phyloP scores from a whole-genome alignment of 108 stramenopile species.

The Fragilaria radians region DNA sequence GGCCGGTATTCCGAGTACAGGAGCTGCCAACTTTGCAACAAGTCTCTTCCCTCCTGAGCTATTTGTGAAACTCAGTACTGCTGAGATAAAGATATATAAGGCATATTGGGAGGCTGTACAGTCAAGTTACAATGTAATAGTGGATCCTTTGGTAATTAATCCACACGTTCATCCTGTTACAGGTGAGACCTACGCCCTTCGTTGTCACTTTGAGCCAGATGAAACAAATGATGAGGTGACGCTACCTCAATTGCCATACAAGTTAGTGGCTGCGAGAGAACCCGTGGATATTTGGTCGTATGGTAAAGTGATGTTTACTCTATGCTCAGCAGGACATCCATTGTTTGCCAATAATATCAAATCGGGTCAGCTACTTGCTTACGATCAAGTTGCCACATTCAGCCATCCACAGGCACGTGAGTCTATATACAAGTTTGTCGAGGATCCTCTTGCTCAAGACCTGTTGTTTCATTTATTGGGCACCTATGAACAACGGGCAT shows the following conservation, averaged over 20 bases:
- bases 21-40: conserved; percentile 29
- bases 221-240: conserved; percentile 8
- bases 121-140: conserved; percentile 24
- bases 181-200: conserved; percentile 40
- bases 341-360: conserved; percentile 38
- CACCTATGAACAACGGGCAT: conserved; percentile 30
- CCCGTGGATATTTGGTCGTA: conserved; percentile 63
- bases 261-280: conserved; percentile 35
- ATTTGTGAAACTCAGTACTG: conserved; percentile 32
- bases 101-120: conserved; percentile 37
- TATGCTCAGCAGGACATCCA: conserved; percentile 53
- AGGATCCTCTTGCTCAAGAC: conserved; percentile 66
- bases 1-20: conserved; percentile 35
- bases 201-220: conserved; percentile 39
- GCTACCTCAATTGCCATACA: conserved; percentile 50
- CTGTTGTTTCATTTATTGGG: conserved; percentile 44
- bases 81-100: conserved; percentile 27
- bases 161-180: conserved; percentile 37
- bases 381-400: conserved; percentile 27
- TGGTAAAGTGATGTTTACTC: conserved; percentile 50
- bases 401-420: conserved; percentile 21
- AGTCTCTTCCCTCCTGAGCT: conserved; percentile 50
- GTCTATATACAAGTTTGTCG: conserved; percentile 36
- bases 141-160: conserved; percentile 35
- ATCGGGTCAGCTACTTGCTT: conserved; percentile 28